Evolutionary conservation across 1,284 basidiomycete genomes (phyloP), one percentile per base, ranked within the genome.

Genomic region (Fomitopsis schrenkii): DNA sequence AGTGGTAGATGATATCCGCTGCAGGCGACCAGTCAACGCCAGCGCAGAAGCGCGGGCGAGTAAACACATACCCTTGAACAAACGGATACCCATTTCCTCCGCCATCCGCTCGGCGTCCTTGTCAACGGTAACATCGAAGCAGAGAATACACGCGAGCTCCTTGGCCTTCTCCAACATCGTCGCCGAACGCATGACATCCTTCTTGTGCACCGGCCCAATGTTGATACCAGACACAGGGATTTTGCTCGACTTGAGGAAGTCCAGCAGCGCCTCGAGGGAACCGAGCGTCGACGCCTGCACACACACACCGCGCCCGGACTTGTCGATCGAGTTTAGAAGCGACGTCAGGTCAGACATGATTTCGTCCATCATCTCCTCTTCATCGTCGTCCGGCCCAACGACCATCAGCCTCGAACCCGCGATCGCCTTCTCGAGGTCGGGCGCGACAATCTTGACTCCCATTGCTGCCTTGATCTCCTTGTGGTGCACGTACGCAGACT

Each of bases 401-500:
- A 99, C 94, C 52, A 98, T 85, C 62, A 99, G 79, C 15, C 95
- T 89, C 52, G 97, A 98, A 73, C 97, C 97, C 62, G 97, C 96
- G 65, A 99, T 97, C n/a, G 97, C 97, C 77, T 98, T 98, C 71
- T 99, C 97, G 35, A 99, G 86, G 74, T 98, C 97, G 1, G 97
- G 91, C 0, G 95, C 97, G 33, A 91, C 86, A 67, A 99, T 90
- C 81, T 99, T 99, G 75, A 99, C 93, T 77, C 97, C 97, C 58
- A 98, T 83, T 5, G 97, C 96, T 3, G 97, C 97, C 79, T 97
- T 98, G 76, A 99, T 94, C 76, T 95, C 91, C 79, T 97, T 98
- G 81, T 99, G 93, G 72, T 99, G 97, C 52, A 99, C 95, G 72
- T 99, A 99, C 57, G 89, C 87, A 35, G 95, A 97, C 94, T 98